These are phyloP conservation scores for Aegilops speltoides DNA, from an alignment of 176 grass and related monocot species.

Conservation along the genomic window DNA sequence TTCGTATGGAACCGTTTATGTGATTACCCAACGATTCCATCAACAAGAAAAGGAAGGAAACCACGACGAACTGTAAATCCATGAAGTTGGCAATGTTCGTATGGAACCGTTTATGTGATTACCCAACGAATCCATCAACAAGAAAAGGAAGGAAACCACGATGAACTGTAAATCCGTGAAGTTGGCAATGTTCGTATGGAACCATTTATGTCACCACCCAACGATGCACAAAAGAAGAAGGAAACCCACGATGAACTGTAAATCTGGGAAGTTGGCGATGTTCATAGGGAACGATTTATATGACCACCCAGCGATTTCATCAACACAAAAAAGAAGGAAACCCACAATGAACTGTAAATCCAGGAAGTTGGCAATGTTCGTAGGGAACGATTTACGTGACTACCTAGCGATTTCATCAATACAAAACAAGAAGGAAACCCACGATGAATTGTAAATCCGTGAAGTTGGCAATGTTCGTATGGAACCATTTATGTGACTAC, in stretches of 20 bases:
- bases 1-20: background rate
- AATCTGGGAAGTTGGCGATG: background rate
- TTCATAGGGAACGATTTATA: background rate
- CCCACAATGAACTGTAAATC: background rate
- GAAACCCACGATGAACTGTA: background rate
- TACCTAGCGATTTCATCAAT: no score
- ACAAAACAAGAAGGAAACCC: background rate
- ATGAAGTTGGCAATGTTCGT: background rate
- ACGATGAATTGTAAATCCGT: background rate
- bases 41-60: background rate
- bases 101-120: background rate
- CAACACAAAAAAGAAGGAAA: background rate
- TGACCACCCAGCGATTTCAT: background rate
- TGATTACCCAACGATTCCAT: background rate
- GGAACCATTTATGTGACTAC: background rate
- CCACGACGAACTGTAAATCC: background rate
- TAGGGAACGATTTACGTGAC: background rate
- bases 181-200: background rate
- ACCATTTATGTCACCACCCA: background rate
- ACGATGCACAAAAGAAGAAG: background rate
- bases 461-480: background rate
- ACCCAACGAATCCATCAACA: no score
- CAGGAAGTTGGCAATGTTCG: background rate
- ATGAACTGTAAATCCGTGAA: background rate
- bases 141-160: background rate